Evolutionary conservation across 176 grass and related monocot species (phyloP).

Genomic region (Oryza punctata): DNA sequence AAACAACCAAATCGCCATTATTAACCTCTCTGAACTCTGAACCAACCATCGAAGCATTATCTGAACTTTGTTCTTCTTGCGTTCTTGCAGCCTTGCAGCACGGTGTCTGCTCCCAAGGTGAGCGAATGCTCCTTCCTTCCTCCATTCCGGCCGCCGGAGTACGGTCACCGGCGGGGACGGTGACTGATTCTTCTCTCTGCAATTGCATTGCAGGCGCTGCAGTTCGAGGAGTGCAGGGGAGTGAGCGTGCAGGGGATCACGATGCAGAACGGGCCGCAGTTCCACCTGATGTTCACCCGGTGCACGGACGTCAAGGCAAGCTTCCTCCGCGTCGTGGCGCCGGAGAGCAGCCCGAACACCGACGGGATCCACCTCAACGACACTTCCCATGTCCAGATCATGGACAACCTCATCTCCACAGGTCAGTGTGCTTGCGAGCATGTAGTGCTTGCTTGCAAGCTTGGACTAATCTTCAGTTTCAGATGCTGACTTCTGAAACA

Average conservation of each 20-base stretch:
- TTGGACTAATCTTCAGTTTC: not conserved
- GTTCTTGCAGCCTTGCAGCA: constrained; percentile 55
- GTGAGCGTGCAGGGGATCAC: constrained; percentile 59
- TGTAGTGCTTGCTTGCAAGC: not conserved
- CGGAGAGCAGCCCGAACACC: constrained; percentile 87
- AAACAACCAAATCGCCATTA: not conserved
- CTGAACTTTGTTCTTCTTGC: not conserved
- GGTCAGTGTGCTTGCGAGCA: constrained; percentile 36
- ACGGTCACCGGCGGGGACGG: not conserved
- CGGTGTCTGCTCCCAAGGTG: constrained; percentile 58
- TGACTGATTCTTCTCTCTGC: not conserved
- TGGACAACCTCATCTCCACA: constrained; percentile 54
- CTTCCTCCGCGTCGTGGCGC: constrained; percentile 67
- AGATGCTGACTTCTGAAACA: not conserved
- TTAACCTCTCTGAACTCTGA: not conserved
- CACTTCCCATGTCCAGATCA: constrained; percentile 51
- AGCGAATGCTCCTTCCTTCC: not conserved
- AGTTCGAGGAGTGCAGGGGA: constrained; percentile 65
- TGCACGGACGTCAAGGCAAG: constrained; percentile 62
- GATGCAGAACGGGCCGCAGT: constrained; percentile 71
- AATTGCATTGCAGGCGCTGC: constrained; percentile 49
- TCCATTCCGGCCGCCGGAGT: not conserved
- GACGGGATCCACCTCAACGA: constrained; percentile 84
- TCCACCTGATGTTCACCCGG: constrained; percentile 68
- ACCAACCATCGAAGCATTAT: not conserved